Base-by-base conservation (phyloP, 208 protist genomes). In the Acanthamoeba royreba region DNA sequence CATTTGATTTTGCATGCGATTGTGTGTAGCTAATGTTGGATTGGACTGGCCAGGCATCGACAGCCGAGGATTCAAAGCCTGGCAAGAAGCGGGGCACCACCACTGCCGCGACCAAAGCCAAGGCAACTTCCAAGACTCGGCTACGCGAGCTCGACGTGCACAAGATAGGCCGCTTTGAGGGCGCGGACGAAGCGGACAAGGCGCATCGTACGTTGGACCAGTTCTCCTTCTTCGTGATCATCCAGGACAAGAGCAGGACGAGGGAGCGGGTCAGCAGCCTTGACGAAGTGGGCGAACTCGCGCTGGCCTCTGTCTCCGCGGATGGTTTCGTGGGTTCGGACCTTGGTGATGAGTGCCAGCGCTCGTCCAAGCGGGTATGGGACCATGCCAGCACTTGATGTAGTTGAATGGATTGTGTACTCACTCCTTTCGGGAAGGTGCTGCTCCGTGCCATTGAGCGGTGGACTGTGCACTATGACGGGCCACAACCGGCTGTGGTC, bases 201-300 rank as follows among this genome's bases (percentile, higher is more conserved):
- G 72, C 72, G 4, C 72, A 83, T 25, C 72, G 72, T 7, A 83
- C 72, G 25, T n/a, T 83, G 38, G 72, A 83, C 17, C 43, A 45
- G 0, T 83, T 83, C 72, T 83, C 72, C 72, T 33, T 83, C 28
- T 83, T 83, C 72, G 72, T 83, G 3, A 83, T 83, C n/a, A 83
- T 83, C 28, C 72, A 83, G n/a, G 72, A 83, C 72, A 83, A 83
- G 42, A 83, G 22, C 2, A 83, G 35, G 0, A 8, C 52, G 17
- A 5, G 72, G 19, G 72, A 83, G 43, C 28, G 72, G 0, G 1
- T 53, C 72, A 83, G 72, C 43, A 83, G 72, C 22, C 72, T 83
- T 15, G 72, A 83, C 28, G 72, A 83, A 28, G 42, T 83, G 0
- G 72, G 72, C 72, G 72, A 83, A 22, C 72, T 83, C 42, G 72